A percentile compares a stretch with the other conserved stretches of the same genome.
phyloP scores from a whole-genome alignment of 2,329 filamentous ascomycete species.

The Colletotrichum caudatum region DNA sequence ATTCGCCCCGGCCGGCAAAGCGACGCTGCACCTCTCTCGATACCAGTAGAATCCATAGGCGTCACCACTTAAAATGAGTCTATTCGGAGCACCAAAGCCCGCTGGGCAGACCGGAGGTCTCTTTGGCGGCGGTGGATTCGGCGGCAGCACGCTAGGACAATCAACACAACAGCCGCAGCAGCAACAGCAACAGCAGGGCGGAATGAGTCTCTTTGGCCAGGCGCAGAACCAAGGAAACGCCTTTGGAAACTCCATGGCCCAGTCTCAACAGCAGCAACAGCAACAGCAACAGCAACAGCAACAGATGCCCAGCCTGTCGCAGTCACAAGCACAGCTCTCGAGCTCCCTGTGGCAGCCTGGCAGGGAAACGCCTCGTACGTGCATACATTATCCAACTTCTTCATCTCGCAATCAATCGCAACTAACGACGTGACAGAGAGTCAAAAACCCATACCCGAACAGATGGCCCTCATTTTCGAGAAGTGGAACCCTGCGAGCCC shows the following conservation, averaged over 20 bases:
- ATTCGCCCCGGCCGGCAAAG: background rate
- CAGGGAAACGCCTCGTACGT: slow-evolving; percentile 62
- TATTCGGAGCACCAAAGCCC: slow-evolving; percentile 57
- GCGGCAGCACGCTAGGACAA: slow-evolving; percentile 48
- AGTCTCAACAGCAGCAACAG: slow-evolving; percentile 52
- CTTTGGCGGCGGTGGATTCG: slow-evolving; percentile 50
- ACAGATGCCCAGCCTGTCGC: slow-evolving; percentile 58
- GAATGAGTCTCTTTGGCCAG: slow-evolving; percentile 56
- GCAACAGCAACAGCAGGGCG: slow-evolving; percentile 49
- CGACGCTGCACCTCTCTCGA: background rate
- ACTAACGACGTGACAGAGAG: slow-evolving; percentile 54
- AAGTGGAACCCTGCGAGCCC: slow-evolving; percentile 80
- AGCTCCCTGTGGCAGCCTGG: slow-evolving; percentile 67
- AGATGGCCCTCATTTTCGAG: slow-evolving; percentile 75
- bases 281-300: slow-evolving; percentile 58
- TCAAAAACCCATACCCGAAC: slow-evolving; percentile 80
- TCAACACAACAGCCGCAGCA: slow-evolving; percentile 51
- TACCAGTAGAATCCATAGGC: slow-evolving; percentile 7
- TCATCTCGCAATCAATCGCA: background rate
- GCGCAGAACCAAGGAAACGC: slow-evolving; percentile 48
- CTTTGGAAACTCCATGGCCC: slow-evolving; percentile 51
- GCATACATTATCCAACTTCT: background rate
- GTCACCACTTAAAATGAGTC: slow-evolving; percentile 48
- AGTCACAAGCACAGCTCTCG: slow-evolving; percentile 60
- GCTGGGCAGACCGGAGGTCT: slow-evolving; percentile 44